phyloP scores from a whole-genome alignment of 164 flowering plant genomes.

The Macadamia tetraphylla region DNA sequence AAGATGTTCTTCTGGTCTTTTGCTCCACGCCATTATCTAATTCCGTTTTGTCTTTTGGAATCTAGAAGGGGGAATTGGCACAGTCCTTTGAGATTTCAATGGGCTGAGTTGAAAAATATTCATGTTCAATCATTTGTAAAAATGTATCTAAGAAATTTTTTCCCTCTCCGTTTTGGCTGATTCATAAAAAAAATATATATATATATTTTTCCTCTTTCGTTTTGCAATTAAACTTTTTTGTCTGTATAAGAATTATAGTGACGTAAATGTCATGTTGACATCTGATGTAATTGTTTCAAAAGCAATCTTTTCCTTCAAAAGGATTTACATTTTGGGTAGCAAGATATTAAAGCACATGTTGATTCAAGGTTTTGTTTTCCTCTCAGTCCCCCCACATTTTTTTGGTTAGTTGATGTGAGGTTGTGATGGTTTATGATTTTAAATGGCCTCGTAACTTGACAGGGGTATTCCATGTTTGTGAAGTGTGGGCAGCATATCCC shows the following conservation, averaged over 20 bases:
- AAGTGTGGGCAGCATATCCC: too few species aligned
- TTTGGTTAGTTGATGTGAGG: too few species aligned
- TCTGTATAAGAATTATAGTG: background rate
- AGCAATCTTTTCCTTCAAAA: too few species aligned
- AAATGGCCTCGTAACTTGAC: too few species aligned
- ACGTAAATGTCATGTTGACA: background rate
- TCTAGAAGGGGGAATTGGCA: background rate
- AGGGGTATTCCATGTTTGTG: too few species aligned
- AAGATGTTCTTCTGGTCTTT: background rate
- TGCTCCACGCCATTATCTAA: background rate
- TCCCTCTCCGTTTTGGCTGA: background rate
- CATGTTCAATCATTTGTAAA: background rate
- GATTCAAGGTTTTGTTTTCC: too few species aligned
- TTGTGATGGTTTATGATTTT: too few species aligned
- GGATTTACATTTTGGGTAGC: too few species aligned
- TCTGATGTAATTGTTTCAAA: too few species aligned
- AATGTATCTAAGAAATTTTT: background rate
- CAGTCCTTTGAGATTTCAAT: background rate
- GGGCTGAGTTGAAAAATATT: background rate
- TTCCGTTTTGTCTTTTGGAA: background rate
- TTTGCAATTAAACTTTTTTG: background rate
- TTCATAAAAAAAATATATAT: background rate
- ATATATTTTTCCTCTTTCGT: background rate
- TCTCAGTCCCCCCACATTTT: too few species aligned
- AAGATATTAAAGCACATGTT: too few species aligned